phyloP scores from a whole-genome alignment of 2,329 filamentous ascomycete genomes.

The Stachybotrys chartarum region DNA sequence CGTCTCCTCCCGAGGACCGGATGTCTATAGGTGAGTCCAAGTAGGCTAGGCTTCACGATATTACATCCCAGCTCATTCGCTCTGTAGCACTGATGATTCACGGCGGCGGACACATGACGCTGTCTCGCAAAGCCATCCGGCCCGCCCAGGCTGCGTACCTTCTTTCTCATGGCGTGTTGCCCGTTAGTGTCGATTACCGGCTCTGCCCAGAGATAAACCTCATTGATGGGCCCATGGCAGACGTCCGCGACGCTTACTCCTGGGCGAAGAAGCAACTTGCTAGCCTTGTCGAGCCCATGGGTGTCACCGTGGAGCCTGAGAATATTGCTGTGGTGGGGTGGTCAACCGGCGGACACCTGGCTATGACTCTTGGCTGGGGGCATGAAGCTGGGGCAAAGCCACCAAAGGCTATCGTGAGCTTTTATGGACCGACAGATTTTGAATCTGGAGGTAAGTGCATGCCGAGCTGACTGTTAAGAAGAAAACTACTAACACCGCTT shows the following conservation, averaged over 20 bases:
- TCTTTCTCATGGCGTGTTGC: slow-evolving; percentile 31
- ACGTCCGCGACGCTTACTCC: slow-evolving; percentile 32
- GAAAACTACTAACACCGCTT: not conserved
- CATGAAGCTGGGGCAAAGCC: not conserved
- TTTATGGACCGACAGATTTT: not conserved
- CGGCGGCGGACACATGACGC: slow-evolving; percentile 32
- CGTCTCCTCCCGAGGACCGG: not conserved
- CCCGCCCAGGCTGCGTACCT: slow-evolving; percentile 28
- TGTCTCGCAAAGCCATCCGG: slow-evolving; percentile 28
- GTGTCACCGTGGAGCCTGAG: not conserved
- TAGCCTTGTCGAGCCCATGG: not conserved
- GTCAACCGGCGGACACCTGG: not conserved
- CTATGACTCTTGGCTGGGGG: not conserved
- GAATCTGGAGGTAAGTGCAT: not conserved
- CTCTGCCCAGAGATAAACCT: slow-evolving; percentile 41
- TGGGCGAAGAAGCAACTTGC: slow-evolving; percentile 20
- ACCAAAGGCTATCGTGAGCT: not conserved
- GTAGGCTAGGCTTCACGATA: too few species aligned
- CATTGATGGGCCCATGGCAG: slow-evolving; percentile 36
- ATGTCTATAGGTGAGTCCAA: not conserved
- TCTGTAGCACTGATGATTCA: slow-evolving; percentile 34
- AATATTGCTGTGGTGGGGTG: not conserved
- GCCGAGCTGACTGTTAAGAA: not conserved
- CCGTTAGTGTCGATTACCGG: slow-evolving; percentile 41
- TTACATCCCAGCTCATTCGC: too few species aligned